Base-by-base conservation (phyloP, 108 stramenopile genomes). In the Discostella pseudostelligera region DNA sequence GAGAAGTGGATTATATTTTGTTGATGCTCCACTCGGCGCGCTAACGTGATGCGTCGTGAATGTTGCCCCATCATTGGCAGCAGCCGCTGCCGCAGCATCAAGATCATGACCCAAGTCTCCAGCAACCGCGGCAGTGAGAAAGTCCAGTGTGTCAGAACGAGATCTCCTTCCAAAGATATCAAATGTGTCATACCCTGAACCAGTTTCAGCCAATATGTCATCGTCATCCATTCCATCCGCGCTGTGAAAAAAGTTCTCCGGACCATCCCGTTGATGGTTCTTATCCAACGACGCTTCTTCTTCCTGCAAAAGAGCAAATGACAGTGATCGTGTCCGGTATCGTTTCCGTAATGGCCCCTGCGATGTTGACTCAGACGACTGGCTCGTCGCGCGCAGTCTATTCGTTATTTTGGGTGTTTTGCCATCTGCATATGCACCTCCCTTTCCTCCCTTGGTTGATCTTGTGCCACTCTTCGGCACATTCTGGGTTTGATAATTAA, bases 71-170 rank as follows among this genome's bases (percentile, higher is more conserved):
- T 63, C 53, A 20, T 46, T 50, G 35, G 66, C 67, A 47, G 56
- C 67, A 32, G 62, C 74, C 13, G 66, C 66, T 7, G 62, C 24
- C 39, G 74, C 74, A 12, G 74, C 74, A 56, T 76, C 74, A 0
- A 76, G 55, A 57, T 76, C 67, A 29, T 76, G 74, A 20, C 74
- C 74, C 67, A 76, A 67, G 49, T 66, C 74, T n/a, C 74, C 74
- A 8, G 74, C 74, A 58, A 76, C 67, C 14, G 74, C 74, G 6
- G 74, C 74, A 1, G 74, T 76, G 46, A 76, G 67, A 47, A 76
- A 76, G 39, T 76, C 74, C 47, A 76, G 55, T 13, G 74, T 76
- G 46, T 76, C 74, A 43, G 74, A 74, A 56, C 65, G 21, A 28
- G 53, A 46, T 63, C 74, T 68, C 19, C 32, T 56, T 17, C 59